Percentiles rank a stretch among this genome's conserved stretches.
These are phyloP conservation scores for Irpex rosettiformis DNA, from an alignment of 1,284 basidiomycete species.

Conservation along the genomic window DNA sequence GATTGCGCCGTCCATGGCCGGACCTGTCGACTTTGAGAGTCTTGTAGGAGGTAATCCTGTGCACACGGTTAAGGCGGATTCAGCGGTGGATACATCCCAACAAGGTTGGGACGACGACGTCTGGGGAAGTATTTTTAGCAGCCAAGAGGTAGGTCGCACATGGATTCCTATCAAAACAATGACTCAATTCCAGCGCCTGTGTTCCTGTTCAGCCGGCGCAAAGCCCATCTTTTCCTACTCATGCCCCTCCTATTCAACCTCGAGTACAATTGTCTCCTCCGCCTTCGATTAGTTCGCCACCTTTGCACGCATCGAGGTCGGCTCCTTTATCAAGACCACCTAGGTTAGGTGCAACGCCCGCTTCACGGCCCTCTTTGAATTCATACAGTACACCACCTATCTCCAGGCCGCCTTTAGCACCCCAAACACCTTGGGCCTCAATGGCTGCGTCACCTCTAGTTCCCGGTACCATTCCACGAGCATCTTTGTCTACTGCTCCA, in stretches of 20 bases:
- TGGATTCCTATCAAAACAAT: no score
- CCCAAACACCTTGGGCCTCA: constrained; percentile 8
- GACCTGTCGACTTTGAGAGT: constrained; percentile 68
- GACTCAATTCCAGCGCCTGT: no score
- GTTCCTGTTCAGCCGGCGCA: constrained; percentile 16
- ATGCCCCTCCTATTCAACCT: constrained; percentile 17
- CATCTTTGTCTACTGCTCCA: constrained; percentile 17
- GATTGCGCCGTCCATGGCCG: constrained; percentile 34
- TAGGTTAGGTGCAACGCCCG: constrained; percentile 37
- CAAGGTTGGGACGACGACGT: constrained; percentile 72
- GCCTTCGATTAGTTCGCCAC: constrained; percentile 27
- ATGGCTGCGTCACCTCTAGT: constrained; percentile 7
- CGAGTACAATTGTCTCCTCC: constrained; percentile 33
- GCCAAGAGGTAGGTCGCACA: constrained; percentile 34
- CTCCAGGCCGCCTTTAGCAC: constrained; percentile 17
- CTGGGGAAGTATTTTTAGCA: constrained; percentile 70
- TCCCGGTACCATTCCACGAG: constrained; percentile 16
- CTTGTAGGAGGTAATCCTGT: constrained; percentile 53
- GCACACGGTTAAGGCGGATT: constrained; percentile 43
- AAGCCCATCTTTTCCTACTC: constrained; percentile 22
- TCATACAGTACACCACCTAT: constrained; percentile 26
- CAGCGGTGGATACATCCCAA: constrained; percentile 32
- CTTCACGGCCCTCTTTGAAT: constrained; percentile 35
- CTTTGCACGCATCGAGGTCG: constrained; percentile 13
- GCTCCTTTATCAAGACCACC: constrained; percentile 28